Evolutionary conservation across 108 stramenopile species (phyloP), one percentile per base, ranked within the genome.

Genomic region (Phaeodactylum tricornutum): DNA sequence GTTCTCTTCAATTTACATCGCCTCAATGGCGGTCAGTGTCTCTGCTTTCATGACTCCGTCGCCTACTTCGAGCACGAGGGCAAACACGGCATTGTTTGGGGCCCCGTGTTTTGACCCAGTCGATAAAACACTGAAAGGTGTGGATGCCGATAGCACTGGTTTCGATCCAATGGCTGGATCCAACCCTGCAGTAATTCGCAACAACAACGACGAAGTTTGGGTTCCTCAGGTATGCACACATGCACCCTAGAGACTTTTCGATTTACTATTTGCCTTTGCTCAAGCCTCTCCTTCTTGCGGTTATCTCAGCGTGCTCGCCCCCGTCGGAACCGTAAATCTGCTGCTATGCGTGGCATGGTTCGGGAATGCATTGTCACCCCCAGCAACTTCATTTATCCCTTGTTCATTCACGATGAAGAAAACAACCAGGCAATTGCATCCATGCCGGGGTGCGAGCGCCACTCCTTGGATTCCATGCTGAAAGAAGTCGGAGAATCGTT

Each of bases 371-470:
- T 94, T 56, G 87, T 98, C 32, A 87, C 92, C 3, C 95, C 94
- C 17, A 66, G 81, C 40, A 93, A 98, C 63, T 94, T 98, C 62
- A 95, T 98, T 42, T 96, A 96, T 60, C 96, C 96, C 30, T 84
- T 98, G 2, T 98, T 98, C 68, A 98, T 98, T 48, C 94, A 96
- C 64, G 96, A 98, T 23, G 88, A 95, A 57, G 70, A 79, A 35
- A 73, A 66, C 57, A 79, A 92, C 41, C 57, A 62, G 53, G 69
- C 72, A 4, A 98, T 98, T 49, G 46, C 70, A 28, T 84, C 87
- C 51, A 98, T 98, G 96, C 96, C 96, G 29, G 96, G 94, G 57
- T 95, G 93, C 48, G 66, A 72, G 37, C 81, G 96, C 41, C 92
- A 94, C 59, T 81, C 82, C 20, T 65, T 93, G 6, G 66, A 70